A percentile compares a stretch with the other conserved stretches of the same genome.
Evolutionary conservation across 805 yeast genomes (phyloP).

Genomic region (Candida qinlingensis): DNA sequence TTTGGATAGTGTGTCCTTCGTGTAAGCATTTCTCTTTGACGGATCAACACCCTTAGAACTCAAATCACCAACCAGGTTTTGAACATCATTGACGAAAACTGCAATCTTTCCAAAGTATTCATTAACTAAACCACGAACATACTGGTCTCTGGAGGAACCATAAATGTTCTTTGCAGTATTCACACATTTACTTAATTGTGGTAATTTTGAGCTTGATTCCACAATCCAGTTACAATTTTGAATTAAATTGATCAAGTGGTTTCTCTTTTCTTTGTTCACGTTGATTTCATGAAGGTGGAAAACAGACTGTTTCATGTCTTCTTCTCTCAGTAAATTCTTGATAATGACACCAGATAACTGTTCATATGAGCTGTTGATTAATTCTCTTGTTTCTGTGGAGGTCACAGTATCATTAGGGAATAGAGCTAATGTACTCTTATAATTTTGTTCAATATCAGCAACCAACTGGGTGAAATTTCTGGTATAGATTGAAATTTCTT

Average conservation of each 20-base stretch:
- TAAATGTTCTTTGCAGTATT: conserved; percentile 24
- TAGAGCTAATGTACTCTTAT: conserved; percentile 11
- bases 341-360: conserved; percentile 27
- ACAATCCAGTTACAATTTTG: conserved; percentile 49
- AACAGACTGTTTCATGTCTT: conserved; percentile 12
- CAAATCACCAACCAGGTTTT: conserved; percentile 38
- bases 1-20: conserved; percentile 50
- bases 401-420: conserved; percentile 3
- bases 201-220: conserved; percentile 30
- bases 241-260: conserved; percentile 41
- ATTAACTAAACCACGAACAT: conserved; percentile 41
- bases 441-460: conserved; percentile 30
- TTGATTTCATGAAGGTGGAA: conserved; percentile 13
- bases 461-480: conserved; percentile 44
- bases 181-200: conserved; percentile 9
- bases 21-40: conserved; percentile 58
- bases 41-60: conserved; percentile 33
- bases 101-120: conserved; percentile 63
- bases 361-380: conserved; percentile 27
- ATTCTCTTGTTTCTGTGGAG: conserved; percentile 19
- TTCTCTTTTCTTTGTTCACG: conserved; percentile 30
- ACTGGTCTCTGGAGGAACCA: conserved; percentile 32
- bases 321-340: conserved; percentile 25
- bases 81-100: conserved; percentile 60
- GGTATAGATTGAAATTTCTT: conserved; percentile 39